Conservation (phyloP, 345 rosid species). For the Bruguiera sexangula region DNA sequence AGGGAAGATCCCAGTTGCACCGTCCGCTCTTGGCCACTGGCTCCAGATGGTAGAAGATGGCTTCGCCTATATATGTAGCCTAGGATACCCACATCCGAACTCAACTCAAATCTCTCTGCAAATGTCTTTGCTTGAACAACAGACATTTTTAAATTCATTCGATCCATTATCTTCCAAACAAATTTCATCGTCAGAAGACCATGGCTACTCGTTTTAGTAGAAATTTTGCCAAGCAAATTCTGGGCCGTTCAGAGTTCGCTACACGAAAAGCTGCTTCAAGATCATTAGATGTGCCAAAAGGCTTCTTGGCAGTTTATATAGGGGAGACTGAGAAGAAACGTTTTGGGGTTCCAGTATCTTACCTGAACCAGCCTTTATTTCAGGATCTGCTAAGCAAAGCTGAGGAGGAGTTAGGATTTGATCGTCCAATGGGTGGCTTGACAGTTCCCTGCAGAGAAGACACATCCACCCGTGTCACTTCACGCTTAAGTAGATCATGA, state of each 20-base stretch:
- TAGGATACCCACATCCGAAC: background rate
- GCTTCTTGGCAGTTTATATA: conserved; percentile 42
- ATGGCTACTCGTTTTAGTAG: conserved; percentile 11
- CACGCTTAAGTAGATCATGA: background rate
- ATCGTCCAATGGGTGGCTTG: conserved; percentile 19
- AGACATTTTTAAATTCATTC: background rate
- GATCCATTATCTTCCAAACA: too few relatives aligned
- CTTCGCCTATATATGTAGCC: background rate
- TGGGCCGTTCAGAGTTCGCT: background rate
- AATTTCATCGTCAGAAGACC: background rate
- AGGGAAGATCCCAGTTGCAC: background rate
- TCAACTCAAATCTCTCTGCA: background rate
- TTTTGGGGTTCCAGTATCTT: conserved; percentile 6
- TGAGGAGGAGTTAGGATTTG: conserved; percentile 7
- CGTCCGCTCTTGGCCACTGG: background rate
- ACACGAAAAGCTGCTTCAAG: conserved; percentile 1
- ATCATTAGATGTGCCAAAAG: conserved; percentile 7
- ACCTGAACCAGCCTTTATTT: conserved; percentile 10
- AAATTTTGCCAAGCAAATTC: conserved; percentile 6
- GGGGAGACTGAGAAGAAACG: conserved; percentile 21
- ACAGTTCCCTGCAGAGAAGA: conserved; percentile 16
- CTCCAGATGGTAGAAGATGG: background rate
- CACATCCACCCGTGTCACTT: background rate
- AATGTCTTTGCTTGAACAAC: background rate
- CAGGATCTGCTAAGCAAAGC: conserved; percentile 3